Conservation (phyloP, 805 yeast species). For the Candida vaughaniae region DNA sequence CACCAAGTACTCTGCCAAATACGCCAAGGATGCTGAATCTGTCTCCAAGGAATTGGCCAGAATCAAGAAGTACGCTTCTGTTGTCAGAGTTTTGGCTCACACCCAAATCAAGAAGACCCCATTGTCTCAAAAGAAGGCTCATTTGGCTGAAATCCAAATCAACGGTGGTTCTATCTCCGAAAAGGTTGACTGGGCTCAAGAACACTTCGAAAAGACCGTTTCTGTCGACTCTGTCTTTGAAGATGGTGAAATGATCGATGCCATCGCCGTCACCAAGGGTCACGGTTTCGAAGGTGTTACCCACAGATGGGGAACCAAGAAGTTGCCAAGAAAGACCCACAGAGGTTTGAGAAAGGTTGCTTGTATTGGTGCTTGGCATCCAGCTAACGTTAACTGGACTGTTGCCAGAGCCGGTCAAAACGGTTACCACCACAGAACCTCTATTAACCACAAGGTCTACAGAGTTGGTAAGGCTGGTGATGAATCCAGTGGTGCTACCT, state of each 20-base stretch:
- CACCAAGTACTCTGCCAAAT: slow-evolving; percentile 99
- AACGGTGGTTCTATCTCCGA: slow-evolving; percentile 99
- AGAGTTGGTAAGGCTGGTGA: slow-evolving; percentile 97
- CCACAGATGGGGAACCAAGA: slow-evolving; percentile 99
- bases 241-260: slow-evolving; percentile 98
- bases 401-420: slow-evolving; percentile 99
- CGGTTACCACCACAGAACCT: slow-evolving; percentile 99
- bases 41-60: slow-evolving; percentile 96
- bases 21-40: slow-evolving; percentile 86
- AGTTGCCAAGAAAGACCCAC: slow-evolving; percentile 99
- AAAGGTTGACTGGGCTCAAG: slow-evolving; percentile 98
- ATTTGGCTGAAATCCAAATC: slow-evolving; percentile 98
- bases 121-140: slow-evolving; percentile 98
- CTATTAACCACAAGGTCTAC: slow-evolving; percentile 99
- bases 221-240: slow-evolving; percentile 94
- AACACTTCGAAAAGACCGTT: slow-evolving; percentile 98
- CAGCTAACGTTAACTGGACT: slow-evolving; percentile 99
- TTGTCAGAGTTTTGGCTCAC: slow-evolving; percentile 99
- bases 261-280: slow-evolving; percentile 99
- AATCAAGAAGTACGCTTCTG: slow-evolving; percentile 96
- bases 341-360: slow-evolving; percentile 99
- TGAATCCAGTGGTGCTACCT: slow-evolving; percentile 92
- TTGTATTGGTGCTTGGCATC: slow-evolving; percentile 99
- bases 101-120: slow-evolving; percentile 99
- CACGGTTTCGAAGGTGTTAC: slow-evolving; percentile 99